Conservation (phyloP, 2,329 filamentous ascomycete genomes). For the Calonectria multiphialidica region DNA sequence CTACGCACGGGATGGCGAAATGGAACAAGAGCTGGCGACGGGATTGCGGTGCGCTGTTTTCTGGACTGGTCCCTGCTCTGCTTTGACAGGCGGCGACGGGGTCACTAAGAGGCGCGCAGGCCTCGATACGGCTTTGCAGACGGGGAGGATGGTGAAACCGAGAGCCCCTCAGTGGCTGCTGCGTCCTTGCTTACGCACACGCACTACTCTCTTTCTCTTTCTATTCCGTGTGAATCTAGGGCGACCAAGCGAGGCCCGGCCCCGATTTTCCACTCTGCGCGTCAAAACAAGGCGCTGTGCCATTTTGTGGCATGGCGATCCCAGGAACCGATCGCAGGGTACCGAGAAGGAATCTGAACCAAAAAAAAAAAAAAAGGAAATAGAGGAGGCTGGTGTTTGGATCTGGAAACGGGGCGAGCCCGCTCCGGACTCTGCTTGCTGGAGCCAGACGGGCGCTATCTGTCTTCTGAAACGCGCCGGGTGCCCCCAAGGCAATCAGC, state of each 20-base stretch:
- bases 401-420: not conserved
- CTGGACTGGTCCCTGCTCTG: not conserved
- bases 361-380: not conserved
- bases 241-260: not conserved
- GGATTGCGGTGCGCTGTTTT: conserved; percentile 10
- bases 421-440: not conserved
- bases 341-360: not conserved
- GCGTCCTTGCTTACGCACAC: not conserved
- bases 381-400: conserved; percentile 27
- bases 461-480: conserved; percentile 42
- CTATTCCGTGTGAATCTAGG: not conserved
- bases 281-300: not conserved
- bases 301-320: conserved; percentile 2
- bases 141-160: not conserved
- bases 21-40: not conserved
- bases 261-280: not conserved
- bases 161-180: not conserved
- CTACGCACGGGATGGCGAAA: conserved; percentile 2
- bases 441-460: conserved; percentile 33
- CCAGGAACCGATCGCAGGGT: not conserved
- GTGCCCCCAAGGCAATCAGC: not conserved
- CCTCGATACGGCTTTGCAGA: not conserved
- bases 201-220: not conserved
- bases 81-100: conserved; percentile 4
- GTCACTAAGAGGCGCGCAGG: not conserved